Base-by-base conservation (phyloP, 2,329 filamentous ascomycete genomes). In the Zarea fungicola region DNA sequence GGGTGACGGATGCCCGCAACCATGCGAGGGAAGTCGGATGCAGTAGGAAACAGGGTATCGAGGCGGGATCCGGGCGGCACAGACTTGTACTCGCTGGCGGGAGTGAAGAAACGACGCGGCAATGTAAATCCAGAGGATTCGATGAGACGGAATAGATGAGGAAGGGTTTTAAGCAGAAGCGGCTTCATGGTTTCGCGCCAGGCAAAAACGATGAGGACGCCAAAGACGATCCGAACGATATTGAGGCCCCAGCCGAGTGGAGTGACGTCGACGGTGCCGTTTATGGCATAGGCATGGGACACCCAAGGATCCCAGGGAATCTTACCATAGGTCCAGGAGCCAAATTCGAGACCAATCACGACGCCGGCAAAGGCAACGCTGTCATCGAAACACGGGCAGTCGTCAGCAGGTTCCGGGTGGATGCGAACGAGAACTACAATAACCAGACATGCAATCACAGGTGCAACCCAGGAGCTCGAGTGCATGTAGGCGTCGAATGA, bases 361-460 rank as follows among this genome's bases (percentile, higher is more conserved):
- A 96, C 91, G 2, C 89, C 92, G 18, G 89, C 85, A 67, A 97
- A 97, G 4, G 91, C 85, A 42, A 97, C 89, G 58, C 89, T 95
- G 68, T 97, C 92, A 63, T 97, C 92, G 62, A 95, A 97, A 66
- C 92, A 97, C 5, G 92, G 92, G 58, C 93, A 99, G 64, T 96
- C 89, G 64, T 99, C 93, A 1, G 90, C 93, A 1, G 93, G 93
- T 61, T 99, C 93, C 0, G 93, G 93, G 61, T 99, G 92, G 26
- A 96, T 84, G 50, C 92, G 83, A 21, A 97, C 86, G 7, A 96
- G 75, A 7, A 85, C 70, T 49, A 93, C 75, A 39, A 96, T 80
- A 18, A 84, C 62, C 14, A 90, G 56, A 2, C 83, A 76, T 1
- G 86, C 74, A 13, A 85, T 65, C 1, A 84, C 59, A 2, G 89